Evolutionary conservation across 2,329 filamentous ascomycete genomes (phyloP).

Genomic region (Beauveria caledonica): DNA sequence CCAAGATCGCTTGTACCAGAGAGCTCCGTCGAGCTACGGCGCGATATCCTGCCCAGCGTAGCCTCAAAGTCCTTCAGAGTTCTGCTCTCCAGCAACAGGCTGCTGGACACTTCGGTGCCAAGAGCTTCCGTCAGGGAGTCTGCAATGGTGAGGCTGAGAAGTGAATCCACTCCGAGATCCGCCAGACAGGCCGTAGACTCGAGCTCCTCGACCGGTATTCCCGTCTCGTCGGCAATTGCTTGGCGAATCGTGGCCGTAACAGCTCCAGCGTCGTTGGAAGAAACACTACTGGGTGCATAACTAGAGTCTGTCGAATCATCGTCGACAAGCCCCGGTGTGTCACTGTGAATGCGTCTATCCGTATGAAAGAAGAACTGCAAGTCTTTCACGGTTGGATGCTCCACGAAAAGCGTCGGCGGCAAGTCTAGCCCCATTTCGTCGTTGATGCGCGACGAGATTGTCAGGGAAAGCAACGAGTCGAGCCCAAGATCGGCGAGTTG

Average conservation of each 20-base stretch:
- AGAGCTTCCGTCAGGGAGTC: conserved; percentile 10
- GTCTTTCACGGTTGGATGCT: neutral
- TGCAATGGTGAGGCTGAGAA: conserved; percentile 6
- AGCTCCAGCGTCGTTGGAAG: neutral
- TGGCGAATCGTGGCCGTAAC: neutral
- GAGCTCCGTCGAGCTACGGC: neutral
- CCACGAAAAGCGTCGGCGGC: neutral
- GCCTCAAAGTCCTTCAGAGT: neutral
- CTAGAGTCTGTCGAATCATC: neutral
- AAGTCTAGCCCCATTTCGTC: neutral
- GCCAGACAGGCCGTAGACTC: conserved; percentile 1
- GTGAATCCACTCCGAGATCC: conserved; percentile 11
- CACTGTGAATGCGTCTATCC: neutral
- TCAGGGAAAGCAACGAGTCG: neutral
- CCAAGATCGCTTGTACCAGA: neutral
- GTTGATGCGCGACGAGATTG: neutral
- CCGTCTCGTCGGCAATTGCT: conserved; percentile 13
- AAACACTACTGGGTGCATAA: neutral
- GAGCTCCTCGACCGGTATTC: conserved; percentile 2
- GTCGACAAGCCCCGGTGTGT: neutral
- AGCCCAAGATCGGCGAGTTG: neutral
- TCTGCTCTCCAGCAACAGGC: neutral
- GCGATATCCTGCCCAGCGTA: neutral
- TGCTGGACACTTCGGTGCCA: neutral
- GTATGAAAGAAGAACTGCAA: neutral